phyloP scores from a whole-genome alignment of 306 rosid species.

The Sicyos edulis region DNA sequence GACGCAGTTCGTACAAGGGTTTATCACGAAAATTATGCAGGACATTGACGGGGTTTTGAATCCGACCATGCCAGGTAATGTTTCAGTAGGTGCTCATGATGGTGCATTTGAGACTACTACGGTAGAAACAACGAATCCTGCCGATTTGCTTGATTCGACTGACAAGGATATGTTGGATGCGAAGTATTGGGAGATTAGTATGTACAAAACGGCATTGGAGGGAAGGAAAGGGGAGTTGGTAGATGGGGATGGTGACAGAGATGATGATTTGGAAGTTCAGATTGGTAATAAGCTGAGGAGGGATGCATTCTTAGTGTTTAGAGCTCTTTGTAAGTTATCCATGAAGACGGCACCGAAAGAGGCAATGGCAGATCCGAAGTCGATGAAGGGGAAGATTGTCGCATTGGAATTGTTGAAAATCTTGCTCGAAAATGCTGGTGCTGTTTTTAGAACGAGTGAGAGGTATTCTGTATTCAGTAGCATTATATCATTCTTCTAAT shows the following conservation, averaged over 20 bases:
- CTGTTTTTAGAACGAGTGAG: constrained; percentile 95
- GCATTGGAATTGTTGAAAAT: constrained; percentile 93
- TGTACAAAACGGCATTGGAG: constrained; percentile 96
- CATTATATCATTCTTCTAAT: neutral
- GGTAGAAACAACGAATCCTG: constrained; percentile 88
- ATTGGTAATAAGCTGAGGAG: constrained; percentile 93
- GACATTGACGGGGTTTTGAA: constrained; percentile 95
- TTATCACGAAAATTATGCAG: constrained; percentile 89
- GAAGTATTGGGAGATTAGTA: constrained; percentile 97
- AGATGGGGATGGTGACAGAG: constrained; percentile 86
- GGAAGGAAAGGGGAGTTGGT: constrained; percentile 89
- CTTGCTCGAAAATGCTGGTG: constrained; percentile 96
- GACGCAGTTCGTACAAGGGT: constrained; percentile 93
- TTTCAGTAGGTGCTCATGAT: constrained; percentile 64
- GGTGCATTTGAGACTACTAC: constrained; percentile 95
- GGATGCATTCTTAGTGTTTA: constrained; percentile 87
- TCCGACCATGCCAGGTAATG: constrained; percentile 55
- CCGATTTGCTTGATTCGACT: constrained; percentile 93
- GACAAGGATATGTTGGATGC: constrained; percentile 99
- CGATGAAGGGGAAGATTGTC: constrained; percentile 95
- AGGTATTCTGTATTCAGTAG: constrained; percentile 46
- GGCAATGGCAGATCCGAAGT: constrained; percentile 70
- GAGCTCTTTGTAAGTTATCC: constrained; percentile 94
- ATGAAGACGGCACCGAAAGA: constrained; percentile 98
- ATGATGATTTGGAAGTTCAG: constrained; percentile 98